phyloP scores from a whole-genome alignment of 345 rosid species.

The Combretum micranthum region DNA sequence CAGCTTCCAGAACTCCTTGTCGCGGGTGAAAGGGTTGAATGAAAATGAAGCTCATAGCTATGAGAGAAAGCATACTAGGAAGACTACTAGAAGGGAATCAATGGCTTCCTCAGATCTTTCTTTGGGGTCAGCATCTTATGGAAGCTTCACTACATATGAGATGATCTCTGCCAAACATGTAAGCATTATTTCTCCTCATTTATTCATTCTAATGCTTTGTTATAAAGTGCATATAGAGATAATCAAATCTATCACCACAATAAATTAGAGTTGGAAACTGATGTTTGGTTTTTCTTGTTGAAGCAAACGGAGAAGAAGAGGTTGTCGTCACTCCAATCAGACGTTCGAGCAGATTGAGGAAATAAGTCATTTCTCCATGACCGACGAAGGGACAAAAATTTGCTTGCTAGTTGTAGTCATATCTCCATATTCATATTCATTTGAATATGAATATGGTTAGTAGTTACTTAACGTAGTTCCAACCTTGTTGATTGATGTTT shows the following conservation, averaged over 20 bases:
- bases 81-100: slow-evolving; percentile 49
- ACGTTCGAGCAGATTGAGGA: slow-evolving; percentile 74
- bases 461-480: too few species aligned
- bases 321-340: slow-evolving; percentile 61
- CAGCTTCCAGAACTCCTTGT: slow-evolving; percentile 38
- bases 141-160: slow-evolving; percentile 80
- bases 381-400: background rate
- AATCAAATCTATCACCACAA: too few species aligned
- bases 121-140: slow-evolving; percentile 45
- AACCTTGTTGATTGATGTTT: too few species aligned
- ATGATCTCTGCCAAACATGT: slow-evolving; percentile 57
- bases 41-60: slow-evolving; percentile 37
- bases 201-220: background rate
- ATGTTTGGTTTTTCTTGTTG: slow-evolving; percentile 11
- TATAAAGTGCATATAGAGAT: too few species aligned
- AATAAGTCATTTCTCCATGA: slow-evolving; percentile 43
- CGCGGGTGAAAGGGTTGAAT: slow-evolving; percentile 16
- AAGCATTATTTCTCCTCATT: slow-evolving; percentile 15
- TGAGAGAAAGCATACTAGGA: slow-evolving; percentile 26
- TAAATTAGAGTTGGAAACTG: slow-evolving; percentile 8
- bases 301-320: slow-evolving; percentile 51
- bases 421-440: too few species aligned
- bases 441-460: too few species aligned
- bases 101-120: slow-evolving; percentile 66
- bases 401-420: too few species aligned